Base-by-base conservation (phyloP, 192 early-diverging fungal species). In the Coemansia sp. region DNA sequence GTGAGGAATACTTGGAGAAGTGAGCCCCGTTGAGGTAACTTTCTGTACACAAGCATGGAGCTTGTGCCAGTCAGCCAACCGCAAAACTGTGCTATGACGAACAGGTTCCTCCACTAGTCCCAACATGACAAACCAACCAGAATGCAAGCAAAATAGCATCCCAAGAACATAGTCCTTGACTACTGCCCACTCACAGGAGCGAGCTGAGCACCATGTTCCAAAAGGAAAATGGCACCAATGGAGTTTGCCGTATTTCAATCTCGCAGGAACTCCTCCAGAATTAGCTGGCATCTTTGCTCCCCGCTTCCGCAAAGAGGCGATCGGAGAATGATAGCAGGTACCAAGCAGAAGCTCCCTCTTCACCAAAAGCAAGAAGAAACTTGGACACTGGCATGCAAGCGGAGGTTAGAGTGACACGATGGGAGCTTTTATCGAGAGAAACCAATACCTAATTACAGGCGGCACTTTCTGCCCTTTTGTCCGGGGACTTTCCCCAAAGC, bases 31-130 rank as follows among this genome's bases (percentile, higher is more conserved):
- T 79, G 76, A 69, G 76, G 76, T 79, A 79, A 54, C 62, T 61
- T 65, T 48, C 38, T 27, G 24, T 12, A 50, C 24, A 50, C 7
- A 54, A 53, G 18, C 29, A 24, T 17, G 34, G 44, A 61, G 15
- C 32, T 17, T 12, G 11, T 5, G 19, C 15, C 27, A 34, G 33
- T 57, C 60, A 57, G 40, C 70, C 70, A 77, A 72, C 76, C 69
- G 74, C 76, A 79, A 72, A 65, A 79, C 76, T 79, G 76, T 79
- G 76, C 76, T 79, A 79, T 79, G 76, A 79, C 76, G 76, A 79
- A 72, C 69, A 79, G 59, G 52, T 34, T 26, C 60, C 55, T n/a
- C 50, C n/a, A 24, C 9, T 17, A 29, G 32, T 24, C 32, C 42
- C 36, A 53, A 34, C n/a, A n/a, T n/a, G n/a, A n/a, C n/a, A n/a